Conservation (phyloP, 2,329 filamentous ascomycete species). For the Penicillium sp. region DNA sequence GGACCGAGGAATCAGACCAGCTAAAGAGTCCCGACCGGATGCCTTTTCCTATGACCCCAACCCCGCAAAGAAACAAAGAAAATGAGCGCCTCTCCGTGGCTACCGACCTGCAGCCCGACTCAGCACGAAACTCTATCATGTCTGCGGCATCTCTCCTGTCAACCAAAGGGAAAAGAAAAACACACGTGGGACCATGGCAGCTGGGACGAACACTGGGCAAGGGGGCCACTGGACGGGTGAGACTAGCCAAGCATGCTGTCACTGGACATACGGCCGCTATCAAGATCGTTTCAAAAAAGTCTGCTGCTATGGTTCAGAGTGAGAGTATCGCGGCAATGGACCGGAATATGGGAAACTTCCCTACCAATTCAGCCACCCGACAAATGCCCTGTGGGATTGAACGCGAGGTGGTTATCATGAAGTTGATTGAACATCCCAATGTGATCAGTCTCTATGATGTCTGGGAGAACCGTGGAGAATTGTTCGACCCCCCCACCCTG, state of each 20-base stretch:
- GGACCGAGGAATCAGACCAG: slow-evolving; percentile 18
- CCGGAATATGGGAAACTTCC: slow-evolving; percentile 61
- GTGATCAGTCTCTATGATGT: slow-evolving; percentile 94
- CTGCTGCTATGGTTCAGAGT: slow-evolving; percentile 76
- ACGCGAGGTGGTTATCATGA: slow-evolving; percentile 94
- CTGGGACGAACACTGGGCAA: slow-evolving; percentile 85
- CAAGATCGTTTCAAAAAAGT: slow-evolving; percentile 89
- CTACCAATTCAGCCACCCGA: slow-evolving; percentile 57
- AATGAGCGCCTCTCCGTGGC: slow-evolving; percentile 57
- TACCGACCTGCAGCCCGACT: slow-evolving; percentile 48
- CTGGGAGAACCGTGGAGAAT: slow-evolving; percentile 93
- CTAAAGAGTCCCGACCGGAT: slow-evolving; percentile 28
- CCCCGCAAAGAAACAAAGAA: slow-evolving; percentile 38
- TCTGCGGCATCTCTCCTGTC: slow-evolving; percentile 58
- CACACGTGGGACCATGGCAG: slow-evolving; percentile 90
- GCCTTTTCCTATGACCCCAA: slow-evolving; percentile 29
- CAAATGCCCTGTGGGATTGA: slow-evolving; percentile 86
- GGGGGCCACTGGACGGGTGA: slow-evolving; percentile 84
- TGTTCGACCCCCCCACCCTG: slow-evolving; percentile 60
- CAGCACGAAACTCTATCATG: slow-evolving; percentile 53
- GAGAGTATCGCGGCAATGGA: slow-evolving; percentile 83
- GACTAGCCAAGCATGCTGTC: slow-evolving; percentile 74
- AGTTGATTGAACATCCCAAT: slow-evolving; percentile 90
- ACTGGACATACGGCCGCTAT: slow-evolving; percentile 84
- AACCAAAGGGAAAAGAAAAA: slow-evolving; percentile 59